Conservation (phyloP, 441 rosid species). For the Gossypium gossypioides region DNA sequence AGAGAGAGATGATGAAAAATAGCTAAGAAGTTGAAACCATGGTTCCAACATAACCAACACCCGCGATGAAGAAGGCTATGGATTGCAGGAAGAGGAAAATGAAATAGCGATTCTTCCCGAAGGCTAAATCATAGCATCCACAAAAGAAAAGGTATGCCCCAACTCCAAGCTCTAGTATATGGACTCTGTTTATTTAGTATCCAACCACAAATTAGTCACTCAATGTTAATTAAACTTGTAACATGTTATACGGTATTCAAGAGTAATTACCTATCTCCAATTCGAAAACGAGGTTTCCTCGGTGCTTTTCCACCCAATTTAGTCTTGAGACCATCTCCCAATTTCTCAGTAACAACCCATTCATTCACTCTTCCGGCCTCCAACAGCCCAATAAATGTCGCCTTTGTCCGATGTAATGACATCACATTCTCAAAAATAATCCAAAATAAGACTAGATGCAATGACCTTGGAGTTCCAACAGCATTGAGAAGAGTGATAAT, state of each 20-base stretch:
- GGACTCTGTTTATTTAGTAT: slow-evolving; percentile 12
- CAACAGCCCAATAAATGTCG: slow-evolving; percentile 40
- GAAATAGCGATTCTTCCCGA: slow-evolving; percentile 28
- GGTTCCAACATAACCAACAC: slow-evolving; percentile 46
- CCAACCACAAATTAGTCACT: neutral
- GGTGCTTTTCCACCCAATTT: slow-evolving; percentile 20
- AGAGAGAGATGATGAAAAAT: neutral
- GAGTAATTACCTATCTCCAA: slow-evolving; percentile 30
- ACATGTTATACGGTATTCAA: neutral
- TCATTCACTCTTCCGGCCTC: slow-evolving; percentile 50
- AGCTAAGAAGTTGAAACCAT: slow-evolving; percentile 36
- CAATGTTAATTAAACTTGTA: neutral
- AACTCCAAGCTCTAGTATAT: slow-evolving; percentile 57
- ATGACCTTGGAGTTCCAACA: slow-evolving; percentile 43
- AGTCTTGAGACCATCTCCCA: slow-evolving; percentile 30
- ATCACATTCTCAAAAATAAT: slow-evolving; percentile 50
- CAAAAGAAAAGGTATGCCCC: slow-evolving; percentile 63
- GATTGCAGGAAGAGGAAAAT: slow-evolving; percentile 56
- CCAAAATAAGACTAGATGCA: slow-evolving; percentile 41
- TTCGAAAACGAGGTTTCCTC: slow-evolving; percentile 22
- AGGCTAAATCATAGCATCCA: slow-evolving; percentile 63
- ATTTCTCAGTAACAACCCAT: slow-evolving; percentile 51
- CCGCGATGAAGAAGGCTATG: slow-evolving; percentile 7
- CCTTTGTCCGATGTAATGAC: slow-evolving; percentile 50
- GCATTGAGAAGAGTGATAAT: slow-evolving; percentile 40